Base-by-base conservation (phyloP, 208 protist genomes). In the Wallacemonas sp. region DNA sequence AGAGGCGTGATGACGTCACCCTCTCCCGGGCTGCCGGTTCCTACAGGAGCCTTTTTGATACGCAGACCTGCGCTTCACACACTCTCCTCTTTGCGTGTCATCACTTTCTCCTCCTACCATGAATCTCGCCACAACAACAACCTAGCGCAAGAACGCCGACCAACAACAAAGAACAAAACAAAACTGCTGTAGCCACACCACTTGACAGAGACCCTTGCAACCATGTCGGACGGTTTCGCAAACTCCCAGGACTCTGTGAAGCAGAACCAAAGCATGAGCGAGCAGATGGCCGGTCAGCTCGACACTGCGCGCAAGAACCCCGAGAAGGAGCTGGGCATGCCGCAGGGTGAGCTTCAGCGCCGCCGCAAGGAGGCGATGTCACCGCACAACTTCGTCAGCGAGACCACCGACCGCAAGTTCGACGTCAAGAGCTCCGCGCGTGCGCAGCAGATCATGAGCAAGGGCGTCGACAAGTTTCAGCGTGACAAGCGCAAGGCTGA, bases 371-470 rank as follows among this genome's bases (percentile, higher is more conserved):
- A 88, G 69, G 89, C 89, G 0, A 61, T 69, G 16, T 56, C 54
- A 29, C 74, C 86, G 19, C 83, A 77, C 48, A 70, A 58, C 24
- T 92, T 79, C 68, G 72, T 82, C 3, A 87, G 80, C 34, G 64
- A 78, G 0, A 41, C 57, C 2, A 80, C 78, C 0, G 65, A 68
- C 19, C 74, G 78, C 4, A 47, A 44, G 41, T 93, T 95, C 52
- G 85, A 90, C 21, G 87, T 95, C 65, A 88, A 86, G 68, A 93
- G 89, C 73, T 88, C 85, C 17, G 72, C 89, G 12, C 78, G 89
- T 14, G 86, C 89, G 32, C 86, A 93, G 73, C 89, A 95, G 68
- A 90, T 95, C 30, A 86, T 95, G 84, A 85, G 81, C 44, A 60
- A 77, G 16, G 89, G 89, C 16, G 63, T 93, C 17, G 66, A 82